phyloP scores from a whole-genome alignment of 1,139 yeast species.

The Taphrina betulina region DNA sequence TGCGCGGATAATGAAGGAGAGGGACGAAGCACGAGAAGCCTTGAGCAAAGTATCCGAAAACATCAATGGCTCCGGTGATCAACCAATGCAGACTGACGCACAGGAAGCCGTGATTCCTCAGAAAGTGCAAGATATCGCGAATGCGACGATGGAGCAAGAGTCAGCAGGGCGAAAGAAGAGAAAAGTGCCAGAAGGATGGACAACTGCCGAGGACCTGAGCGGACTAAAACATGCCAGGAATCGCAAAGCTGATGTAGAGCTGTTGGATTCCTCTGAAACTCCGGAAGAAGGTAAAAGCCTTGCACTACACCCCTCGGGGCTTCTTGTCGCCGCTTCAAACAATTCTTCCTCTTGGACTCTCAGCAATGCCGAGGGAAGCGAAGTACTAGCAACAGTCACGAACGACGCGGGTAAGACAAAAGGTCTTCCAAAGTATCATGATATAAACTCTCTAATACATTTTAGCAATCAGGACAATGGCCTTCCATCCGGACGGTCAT shows the following conservation, averaged over 20 bases:
- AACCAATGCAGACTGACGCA: not conserved
- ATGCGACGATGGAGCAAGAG: constrained; percentile 9
- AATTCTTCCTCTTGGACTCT: constrained; percentile 8
- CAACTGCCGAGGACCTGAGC: constrained; percentile 24
- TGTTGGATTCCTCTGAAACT: not conserved
- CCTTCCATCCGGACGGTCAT: constrained; percentile 66
- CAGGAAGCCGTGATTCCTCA: not conserved
- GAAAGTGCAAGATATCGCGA: constrained; percentile 9
- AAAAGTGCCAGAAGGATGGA: constrained; percentile 34
- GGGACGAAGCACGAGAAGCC: constrained; percentile 69
- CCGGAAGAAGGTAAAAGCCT: not conserved
- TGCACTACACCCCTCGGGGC: constrained; percentile 34
- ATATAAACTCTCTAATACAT: not conserved
- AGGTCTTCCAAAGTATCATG: not conserved
- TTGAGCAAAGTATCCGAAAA: constrained; percentile 49
- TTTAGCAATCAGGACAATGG: constrained; percentile 43
- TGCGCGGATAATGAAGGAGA: constrained; percentile 65
- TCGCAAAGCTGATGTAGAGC: not conserved
- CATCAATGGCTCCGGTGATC: not conserved
- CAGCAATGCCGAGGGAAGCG: not conserved
- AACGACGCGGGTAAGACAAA: constrained; percentile 7
- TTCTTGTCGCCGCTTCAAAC: constrained; percentile 24
- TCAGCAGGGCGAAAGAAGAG: constrained; percentile 34
- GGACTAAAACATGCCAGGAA: constrained; percentile 2
- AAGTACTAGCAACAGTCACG: not conserved